phyloP scores from a whole-genome alignment of 1,284 basidiomycete species.

The Cerrena zonata region DNA sequence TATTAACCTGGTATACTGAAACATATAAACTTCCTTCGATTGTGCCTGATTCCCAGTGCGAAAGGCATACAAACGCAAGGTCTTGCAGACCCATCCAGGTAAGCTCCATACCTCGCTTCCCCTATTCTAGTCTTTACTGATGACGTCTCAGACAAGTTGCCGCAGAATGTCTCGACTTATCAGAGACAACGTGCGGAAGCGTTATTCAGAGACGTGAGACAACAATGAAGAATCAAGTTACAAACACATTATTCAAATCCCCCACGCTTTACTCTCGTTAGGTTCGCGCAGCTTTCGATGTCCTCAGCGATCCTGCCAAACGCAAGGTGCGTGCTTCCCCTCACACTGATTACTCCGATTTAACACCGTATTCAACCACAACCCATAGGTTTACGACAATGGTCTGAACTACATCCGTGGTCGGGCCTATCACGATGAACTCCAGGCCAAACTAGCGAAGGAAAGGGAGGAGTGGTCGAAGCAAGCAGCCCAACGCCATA shows the following conservation, averaged over 20 bases:
- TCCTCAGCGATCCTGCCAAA: conserved; percentile 49
- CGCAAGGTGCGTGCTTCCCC: conserved; percentile 42
- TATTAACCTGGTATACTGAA: background rate
- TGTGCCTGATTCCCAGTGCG: conserved; percentile 37
- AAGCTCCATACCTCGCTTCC: conserved; percentile 14
- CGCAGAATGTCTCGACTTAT: conserved; percentile 25
- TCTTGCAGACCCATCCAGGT: conserved; percentile 57
- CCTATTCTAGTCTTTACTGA: background rate
- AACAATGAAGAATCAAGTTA: background rate
- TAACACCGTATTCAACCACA: background rate
- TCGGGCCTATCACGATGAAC: conserved; percentile 22
- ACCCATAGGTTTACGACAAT: conserved; percentile 45
- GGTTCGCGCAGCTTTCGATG: conserved; percentile 53
- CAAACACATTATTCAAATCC: background rate
- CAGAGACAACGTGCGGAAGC: conserved; percentile 26
- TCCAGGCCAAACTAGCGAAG: conserved; percentile 42
- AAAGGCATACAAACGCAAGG: conserved; percentile 57
- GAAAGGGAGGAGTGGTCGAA: conserved; percentile 60
- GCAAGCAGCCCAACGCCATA: conserved; percentile 40
- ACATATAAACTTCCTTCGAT: conserved; percentile 2
- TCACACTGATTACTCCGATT: conserved; percentile 1
- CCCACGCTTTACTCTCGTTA: conserved; percentile 19
- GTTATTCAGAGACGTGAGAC: conserved; percentile 28
- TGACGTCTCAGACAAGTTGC: conserved; percentile 26
- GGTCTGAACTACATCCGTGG: conserved; percentile 24